A percentile compares a stretch with the other conserved stretches of the same genome.
Evolutionary conservation across 208 protist genomes (phyloP).

Genomic region (Herpetomonas tarakana): DNA sequence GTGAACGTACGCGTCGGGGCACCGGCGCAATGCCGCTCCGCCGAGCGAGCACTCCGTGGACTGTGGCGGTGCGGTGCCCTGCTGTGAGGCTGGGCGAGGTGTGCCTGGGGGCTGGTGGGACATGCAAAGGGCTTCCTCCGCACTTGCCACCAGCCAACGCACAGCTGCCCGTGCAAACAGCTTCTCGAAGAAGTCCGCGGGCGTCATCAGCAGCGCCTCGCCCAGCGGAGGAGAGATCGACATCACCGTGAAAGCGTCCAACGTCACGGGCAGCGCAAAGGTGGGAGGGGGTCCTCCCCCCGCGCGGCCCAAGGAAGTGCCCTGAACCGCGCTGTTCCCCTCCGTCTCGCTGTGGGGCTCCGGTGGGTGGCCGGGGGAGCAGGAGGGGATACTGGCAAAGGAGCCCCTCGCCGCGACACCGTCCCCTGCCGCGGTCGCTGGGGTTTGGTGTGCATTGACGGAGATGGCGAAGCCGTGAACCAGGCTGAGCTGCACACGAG

Average conservation of each 20-base stretch:
- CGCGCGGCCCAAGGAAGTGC: background rate
- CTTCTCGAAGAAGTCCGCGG: background rate
- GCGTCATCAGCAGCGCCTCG: background rate
- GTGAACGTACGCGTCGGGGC: background rate
- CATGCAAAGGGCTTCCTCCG: background rate
- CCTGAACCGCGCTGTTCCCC: background rate
- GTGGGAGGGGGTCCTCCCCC: background rate
- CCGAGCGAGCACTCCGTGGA: no score
- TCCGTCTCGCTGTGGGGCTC: no score
- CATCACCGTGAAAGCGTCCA: background rate
- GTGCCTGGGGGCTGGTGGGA: background rate
- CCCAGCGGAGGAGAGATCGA: background rate
- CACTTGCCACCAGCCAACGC: background rate
- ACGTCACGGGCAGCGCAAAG: background rate
- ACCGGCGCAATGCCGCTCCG: background rate
- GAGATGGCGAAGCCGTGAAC: background rate
- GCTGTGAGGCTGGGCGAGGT: no score
- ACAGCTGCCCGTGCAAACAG: constrained; percentile 3
- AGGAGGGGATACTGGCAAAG: background rate
- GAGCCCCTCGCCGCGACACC: background rate
- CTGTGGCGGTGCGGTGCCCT: background rate
- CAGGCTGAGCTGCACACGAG: background rate
- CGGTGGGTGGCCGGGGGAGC: background rate
- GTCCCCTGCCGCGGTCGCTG: no score
- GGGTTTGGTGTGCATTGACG: background rate